These are phyloP conservation scores for Taxillus chinensis DNA, from an alignment of 164 flowering plant species.

Conservation along the genomic window DNA sequence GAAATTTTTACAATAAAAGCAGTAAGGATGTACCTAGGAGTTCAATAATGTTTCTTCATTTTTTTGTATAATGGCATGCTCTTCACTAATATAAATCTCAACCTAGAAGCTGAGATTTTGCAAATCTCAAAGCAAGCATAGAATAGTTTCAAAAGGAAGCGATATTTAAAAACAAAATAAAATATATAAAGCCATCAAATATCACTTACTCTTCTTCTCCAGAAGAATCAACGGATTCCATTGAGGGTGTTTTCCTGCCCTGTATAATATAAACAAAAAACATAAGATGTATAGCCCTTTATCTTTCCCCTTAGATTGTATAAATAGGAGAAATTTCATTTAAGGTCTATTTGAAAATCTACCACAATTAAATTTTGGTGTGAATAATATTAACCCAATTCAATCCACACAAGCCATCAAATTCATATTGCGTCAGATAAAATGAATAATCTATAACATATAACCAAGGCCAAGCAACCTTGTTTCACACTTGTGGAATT, in stretches of 20 bases:
- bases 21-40: no score
- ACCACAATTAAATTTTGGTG: background rate
- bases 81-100: no score
- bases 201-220: slow-evolving; percentile 94
- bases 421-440: no score
- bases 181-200: background rate
- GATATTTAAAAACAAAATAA: background rate
- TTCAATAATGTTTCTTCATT: no score
- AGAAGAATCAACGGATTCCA: slow-evolving; percentile 86
- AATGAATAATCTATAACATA: no score
- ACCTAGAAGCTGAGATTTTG: no score
- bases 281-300: background rate
- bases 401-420: no score
- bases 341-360: background rate
- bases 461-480: no score
- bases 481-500: no score
- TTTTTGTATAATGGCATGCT: no score
- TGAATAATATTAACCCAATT: background rate
- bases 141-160: background rate
- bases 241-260: slow-evolving; percentile 70
- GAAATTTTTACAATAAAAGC: no score
- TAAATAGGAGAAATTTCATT: background rate
- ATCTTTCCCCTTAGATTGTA: background rate
- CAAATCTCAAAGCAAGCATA: no score
- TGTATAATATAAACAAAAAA: slow-evolving; percentile 19